Base-by-base conservation (phyloP, 176 grass and related monocot genomes). In the Ananas comosus region DNA sequence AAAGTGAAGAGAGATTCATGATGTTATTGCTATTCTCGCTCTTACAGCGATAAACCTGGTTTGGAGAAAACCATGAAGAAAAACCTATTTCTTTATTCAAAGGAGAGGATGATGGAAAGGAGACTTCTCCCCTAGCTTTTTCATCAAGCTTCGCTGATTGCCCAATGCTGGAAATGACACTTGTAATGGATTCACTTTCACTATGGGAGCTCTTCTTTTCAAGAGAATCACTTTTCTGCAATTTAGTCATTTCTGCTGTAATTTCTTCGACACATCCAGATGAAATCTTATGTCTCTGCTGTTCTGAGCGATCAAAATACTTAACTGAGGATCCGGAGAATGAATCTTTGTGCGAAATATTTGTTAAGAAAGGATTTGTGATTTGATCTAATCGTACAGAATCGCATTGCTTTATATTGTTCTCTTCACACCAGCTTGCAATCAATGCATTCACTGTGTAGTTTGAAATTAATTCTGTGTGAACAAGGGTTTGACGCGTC, bases 361-460 rank as follows among this genome's bases (percentile, higher is more conserved):
- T 52, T n/a, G 63, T 27, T 28, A 51, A 75, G 53, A 58, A 79
- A 49, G 76, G 71, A 74, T 42, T 75, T 21, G 63, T n/a, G 51
- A 74, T 13, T 21, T 33, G 49, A 14, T 75, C 65, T 56, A 28
- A 18, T 0, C 51, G 53, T 28, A 51, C 51, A 65, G 70, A 74
- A 67, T 50, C 18, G 11, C 16, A 57, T 48, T 51, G 2, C 13
- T 70, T 79, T 57, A 86, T 50, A 22, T 78, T 86, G 78, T 86
- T 72, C 49, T 77, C 73, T 58, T 81, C 64, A 42, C 78, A 81
- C 83, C 83, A 86, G 51, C 56, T 80, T 65, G 63, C 50, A 67
- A 86, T 86, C 64, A 81, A 71, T 53, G 69, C 78, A 68, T 80
- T 86, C 63, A 86, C 78, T 21, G 83, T 76, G 68, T 78, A 86